Conservation (phyloP, 106 monocot genomes). For the Hemerocallis citrina region DNA sequence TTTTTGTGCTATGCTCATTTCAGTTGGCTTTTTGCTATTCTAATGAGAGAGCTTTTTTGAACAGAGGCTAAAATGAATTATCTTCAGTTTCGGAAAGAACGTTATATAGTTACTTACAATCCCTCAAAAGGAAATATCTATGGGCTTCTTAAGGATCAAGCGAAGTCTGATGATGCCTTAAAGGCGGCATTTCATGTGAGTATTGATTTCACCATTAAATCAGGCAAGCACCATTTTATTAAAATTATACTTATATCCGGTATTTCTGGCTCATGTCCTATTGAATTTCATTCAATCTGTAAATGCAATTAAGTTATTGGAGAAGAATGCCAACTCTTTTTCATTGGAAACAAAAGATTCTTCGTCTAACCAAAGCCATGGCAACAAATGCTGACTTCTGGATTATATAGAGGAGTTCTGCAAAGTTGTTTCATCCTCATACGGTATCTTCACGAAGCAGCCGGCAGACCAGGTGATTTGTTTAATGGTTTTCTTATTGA, state of each 20-base stretch:
- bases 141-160: constrained; percentile 80
- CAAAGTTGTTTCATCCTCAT: constrained; percentile 56
- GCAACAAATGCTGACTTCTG: constrained; percentile 23
- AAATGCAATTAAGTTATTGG: constrained; percentile 18
- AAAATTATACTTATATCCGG: too few species aligned
- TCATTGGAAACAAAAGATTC: too few species aligned
- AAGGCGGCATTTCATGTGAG: constrained; percentile 69
- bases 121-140: constrained; percentile 70
- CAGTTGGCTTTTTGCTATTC: not conserved
- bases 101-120: constrained; percentile 84
- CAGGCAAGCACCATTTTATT: not conserved
- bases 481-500: too few species aligned
- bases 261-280: constrained; percentile 54
- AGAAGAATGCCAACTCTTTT: too few species aligned
- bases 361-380: constrained; percentile 10
- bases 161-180: constrained; percentile 64
- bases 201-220: constrained; percentile 1
- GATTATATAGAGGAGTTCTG: constrained; percentile 56
- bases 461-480: constrained; percentile 64
- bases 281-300: constrained; percentile 46
- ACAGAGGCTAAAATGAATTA: not conserved
- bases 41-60: too few species aligned
- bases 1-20: too few species aligned
- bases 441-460: constrained; percentile 59
- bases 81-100: constrained; percentile 44